Conservation (phyloP, 768 basidiomycete genomes). For the Pulveroboletus sp. region DNA sequence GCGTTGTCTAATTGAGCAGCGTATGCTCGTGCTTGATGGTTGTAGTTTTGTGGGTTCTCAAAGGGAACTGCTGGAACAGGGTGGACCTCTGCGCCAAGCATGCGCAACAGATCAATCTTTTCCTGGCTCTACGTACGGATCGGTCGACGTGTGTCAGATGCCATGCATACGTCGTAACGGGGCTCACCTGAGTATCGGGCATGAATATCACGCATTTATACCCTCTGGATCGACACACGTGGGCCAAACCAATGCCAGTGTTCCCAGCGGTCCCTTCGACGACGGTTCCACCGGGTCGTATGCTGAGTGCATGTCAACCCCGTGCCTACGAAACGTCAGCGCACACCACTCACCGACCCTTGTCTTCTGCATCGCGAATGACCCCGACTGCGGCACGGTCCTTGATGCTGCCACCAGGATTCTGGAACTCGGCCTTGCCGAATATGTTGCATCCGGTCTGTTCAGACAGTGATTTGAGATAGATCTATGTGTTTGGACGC, state of each 20-base stretch:
- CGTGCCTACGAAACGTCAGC: not conserved
- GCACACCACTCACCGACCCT: constrained; percentile 59
- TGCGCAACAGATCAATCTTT: constrained; percentile 94
- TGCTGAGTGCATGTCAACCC: constrained; percentile 36
- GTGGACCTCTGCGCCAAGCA: constrained; percentile 96
- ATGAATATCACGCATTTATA: constrained; percentile 99
- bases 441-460: constrained; percentile 80
- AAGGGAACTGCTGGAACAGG: constrained; percentile 97
- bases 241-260: constrained; percentile 94
- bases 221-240: constrained; percentile 88
- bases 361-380: constrained; percentile 80
- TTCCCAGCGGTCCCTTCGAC: constrained; percentile 99
- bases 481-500: constrained; percentile 54
- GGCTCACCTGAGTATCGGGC: constrained; percentile 87
- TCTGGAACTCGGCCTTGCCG: constrained; percentile 98
- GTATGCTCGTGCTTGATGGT: constrained; percentile 92
- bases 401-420: constrained; percentile 97
- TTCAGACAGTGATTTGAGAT: constrained; percentile 77
- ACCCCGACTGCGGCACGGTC: constrained; percentile 94
- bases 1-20: constrained; percentile 74
- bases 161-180: not conserved
- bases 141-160: not conserved
- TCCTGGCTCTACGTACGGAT: constrained; percentile 75
- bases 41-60: constrained; percentile 94
- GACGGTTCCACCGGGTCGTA: constrained; percentile 92